A percentile compares a stretch with the other conserved stretches of the same genome.
Evolutionary conservation across 495 filamentous ascomycete genomes (phyloP).

Genomic region (Tuber indicum): DNA sequence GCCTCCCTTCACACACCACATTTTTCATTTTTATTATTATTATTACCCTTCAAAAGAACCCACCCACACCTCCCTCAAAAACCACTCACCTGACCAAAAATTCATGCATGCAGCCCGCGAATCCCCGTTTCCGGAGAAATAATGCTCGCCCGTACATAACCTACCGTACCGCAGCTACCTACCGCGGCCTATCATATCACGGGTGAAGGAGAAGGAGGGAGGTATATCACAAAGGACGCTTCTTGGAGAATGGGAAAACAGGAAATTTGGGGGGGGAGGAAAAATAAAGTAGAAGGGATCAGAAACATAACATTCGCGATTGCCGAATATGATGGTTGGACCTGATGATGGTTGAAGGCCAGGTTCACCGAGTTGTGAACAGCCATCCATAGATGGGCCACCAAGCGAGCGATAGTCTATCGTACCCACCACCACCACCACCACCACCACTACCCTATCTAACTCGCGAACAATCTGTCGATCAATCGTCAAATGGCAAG

Average conservation of each 20-base stretch:
- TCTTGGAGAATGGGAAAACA: neutral
- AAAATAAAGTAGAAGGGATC: neutral
- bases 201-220: neutral
- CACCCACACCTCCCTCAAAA: neutral
- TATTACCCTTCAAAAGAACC: neutral
- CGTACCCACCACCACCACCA: too few relatives aligned
- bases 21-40: neutral
- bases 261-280: neutral
- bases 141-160: slow-evolving; percentile 2
- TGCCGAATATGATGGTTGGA: neutral
- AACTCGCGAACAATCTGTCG: neutral
- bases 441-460: neutral
- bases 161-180: neutral
- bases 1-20: neutral
- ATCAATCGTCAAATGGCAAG: neutral
- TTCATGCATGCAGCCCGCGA: slow-evolving; percentile 4
- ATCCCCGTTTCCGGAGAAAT: slow-evolving; percentile 6
- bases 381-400: neutral
- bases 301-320: slow-evolving; percentile 5
- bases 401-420: neutral
- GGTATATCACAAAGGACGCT: neutral
- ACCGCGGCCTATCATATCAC: slow-evolving; percentile 2
- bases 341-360: neutral
- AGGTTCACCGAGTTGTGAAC: neutral
- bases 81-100: slow-evolving; percentile 4